Conservation (phyloP, 345 rosid genomes). For the Isatis tinctoria region DNA sequence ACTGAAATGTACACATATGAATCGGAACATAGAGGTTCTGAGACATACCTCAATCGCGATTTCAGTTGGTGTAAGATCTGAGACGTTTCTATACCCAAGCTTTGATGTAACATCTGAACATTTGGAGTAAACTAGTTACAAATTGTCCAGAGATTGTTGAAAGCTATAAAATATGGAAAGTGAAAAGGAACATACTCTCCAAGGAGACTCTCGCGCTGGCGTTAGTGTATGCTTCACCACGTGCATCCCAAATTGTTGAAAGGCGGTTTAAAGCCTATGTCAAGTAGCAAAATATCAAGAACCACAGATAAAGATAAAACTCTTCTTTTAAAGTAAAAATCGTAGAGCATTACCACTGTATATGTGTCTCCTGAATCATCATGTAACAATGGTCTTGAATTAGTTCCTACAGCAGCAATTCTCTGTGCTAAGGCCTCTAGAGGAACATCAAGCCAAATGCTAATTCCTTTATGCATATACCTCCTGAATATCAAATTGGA, state of each 20-base stretch:
- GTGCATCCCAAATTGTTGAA: slow-evolving; percentile 61
- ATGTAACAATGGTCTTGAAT: slow-evolving; percentile 84
- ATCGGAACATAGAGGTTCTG: slow-evolving; percentile 1
- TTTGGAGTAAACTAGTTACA: not conserved
- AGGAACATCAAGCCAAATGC: slow-evolving; percentile 95
- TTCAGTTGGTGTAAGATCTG: slow-evolving; percentile 53
- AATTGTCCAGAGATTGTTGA: not conserved
- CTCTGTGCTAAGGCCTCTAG: slow-evolving; percentile 86
- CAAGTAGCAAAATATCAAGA: not conserved
- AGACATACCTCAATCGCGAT: slow-evolving; percentile 59
- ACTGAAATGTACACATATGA: not conserved
- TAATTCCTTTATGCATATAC: slow-evolving; percentile 75
- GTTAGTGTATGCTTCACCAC: slow-evolving; percentile 59
- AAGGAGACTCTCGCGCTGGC: slow-evolving; percentile 74
- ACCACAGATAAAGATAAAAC: not conserved
- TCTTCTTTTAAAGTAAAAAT: not conserved
- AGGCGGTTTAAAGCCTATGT: slow-evolving; percentile 64
- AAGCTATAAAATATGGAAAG: not conserved
- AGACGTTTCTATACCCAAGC: slow-evolving; percentile 52
- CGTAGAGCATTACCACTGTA: slow-evolving; percentile 42
- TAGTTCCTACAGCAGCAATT: slow-evolving; percentile 86
- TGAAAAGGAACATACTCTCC: slow-evolving; percentile 48
- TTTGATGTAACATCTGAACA: slow-evolving; percentile 70
- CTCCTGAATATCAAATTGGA: slow-evolving; percentile 39
- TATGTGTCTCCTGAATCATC: slow-evolving; percentile 69